These are phyloP conservation scores for Debaryomycetaceae sp. DNA, from an alignment of 1,139 yeast species.

Conservation along the genomic window DNA sequence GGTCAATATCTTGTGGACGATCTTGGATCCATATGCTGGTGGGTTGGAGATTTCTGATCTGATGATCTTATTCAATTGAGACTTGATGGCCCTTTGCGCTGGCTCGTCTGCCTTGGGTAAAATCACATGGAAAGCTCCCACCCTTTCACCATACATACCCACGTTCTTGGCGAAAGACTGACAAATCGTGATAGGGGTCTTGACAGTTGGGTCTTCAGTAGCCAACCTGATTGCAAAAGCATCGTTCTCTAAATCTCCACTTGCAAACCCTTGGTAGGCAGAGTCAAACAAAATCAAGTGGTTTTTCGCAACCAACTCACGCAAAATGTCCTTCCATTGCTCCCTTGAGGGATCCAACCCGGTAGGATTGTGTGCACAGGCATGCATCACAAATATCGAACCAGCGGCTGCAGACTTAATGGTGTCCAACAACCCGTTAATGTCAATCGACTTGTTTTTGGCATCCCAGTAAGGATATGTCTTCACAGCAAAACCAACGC, in stretches of 20 bases:
- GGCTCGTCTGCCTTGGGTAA: conserved; percentile 40
- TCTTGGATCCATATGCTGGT: conserved; percentile 94
- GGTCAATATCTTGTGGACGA: conserved; percentile 74
- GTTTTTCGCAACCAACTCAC: conserved; percentile 36
- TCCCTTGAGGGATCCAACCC: conserved; percentile 46
- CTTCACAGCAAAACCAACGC: conserved; percentile 60
- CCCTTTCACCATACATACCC: conserved; percentile 98
- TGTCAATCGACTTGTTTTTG: conserved; percentile 58
- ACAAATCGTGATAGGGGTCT: conserved; percentile 64
- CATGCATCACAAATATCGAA: conserved; percentile 60
- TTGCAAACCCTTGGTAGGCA: conserved; percentile 48
- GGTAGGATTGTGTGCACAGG: conserved; percentile 52
- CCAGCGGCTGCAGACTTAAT: conserved; percentile 72
- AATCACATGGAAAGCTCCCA: conserved; percentile 83
- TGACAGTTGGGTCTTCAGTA: conserved; percentile 44
- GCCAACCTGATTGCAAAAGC: conserved; percentile 87
- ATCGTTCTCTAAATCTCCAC: conserved; percentile 76
- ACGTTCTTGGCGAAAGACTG: conserved; percentile 98
- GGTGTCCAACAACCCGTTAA: conserved; percentile 64
- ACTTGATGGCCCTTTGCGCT: conserved; percentile 51
- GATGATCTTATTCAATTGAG: conserved; percentile 76
- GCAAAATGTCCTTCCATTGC: conserved; percentile 40
- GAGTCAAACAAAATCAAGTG: conserved; percentile 46
- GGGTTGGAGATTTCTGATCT: conserved; percentile 91
- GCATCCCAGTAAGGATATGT: conserved; percentile 78